Base-by-base conservation (phyloP, 176 grass and related monocot species). In the Bolboschoenus planiculmis region DNA sequence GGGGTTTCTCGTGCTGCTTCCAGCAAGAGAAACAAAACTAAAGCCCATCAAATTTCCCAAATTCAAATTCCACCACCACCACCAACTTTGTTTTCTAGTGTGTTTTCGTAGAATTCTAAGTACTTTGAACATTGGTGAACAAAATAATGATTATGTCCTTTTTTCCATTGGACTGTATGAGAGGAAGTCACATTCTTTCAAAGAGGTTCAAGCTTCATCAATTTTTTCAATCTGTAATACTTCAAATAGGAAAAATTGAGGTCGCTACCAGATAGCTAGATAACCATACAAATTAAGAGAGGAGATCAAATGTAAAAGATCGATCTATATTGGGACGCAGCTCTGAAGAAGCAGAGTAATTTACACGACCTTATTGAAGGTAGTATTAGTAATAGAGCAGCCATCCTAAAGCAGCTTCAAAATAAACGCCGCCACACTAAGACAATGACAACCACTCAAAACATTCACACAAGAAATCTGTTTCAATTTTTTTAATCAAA, bases 391-490 rank as follows among this genome's bases (percentile, higher is more conserved):
- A 81, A 70, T 61, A 47, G 37, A 53, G 72, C 46, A 48, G 80
- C 80, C 78, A 81, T 81, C 51, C 78, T 58, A 61, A 80, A 60
- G 55, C 78, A 60, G 78, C 78, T 81, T 24, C 13, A 56, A 81
- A 82, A 82, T 82, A 82, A 63, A 66, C 40, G 78, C 57, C 58
- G 56, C 57, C 58, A 37, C 80, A 46, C 31, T 82, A 82, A 82
- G 42, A 65, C 58, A 43, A 79, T 81, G 55, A 55, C 44, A 61
- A 42, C 5, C 20, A 61, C 55, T 44, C 58, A 3, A 2, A 59
- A 31, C n/a, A 76, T 53, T 4, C 27, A 31, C 31, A 80, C 4
- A 59, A 51, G 15, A 37, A 58, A 20, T 58, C 30, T 56, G 43
- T 81, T 80, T 61, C 10, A 60, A 60, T 23, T 43, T 59, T 29